phyloP scores from a whole-genome alignment of 148 eudicot genomes.

The Chenopodium quinoa region DNA sequence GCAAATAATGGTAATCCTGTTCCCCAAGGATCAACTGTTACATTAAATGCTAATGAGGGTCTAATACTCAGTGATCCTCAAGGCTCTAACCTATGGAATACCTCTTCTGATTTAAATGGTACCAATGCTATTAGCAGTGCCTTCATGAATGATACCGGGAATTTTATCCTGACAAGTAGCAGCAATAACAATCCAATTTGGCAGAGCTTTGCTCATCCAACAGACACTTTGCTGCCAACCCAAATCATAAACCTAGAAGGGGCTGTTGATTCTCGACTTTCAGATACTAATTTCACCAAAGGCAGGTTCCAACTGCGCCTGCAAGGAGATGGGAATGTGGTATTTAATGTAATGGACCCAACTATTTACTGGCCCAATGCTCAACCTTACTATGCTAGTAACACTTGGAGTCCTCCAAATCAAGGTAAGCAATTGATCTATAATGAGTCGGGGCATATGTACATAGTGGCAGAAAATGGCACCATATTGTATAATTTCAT shows the following conservation, averaged over 20 bases:
- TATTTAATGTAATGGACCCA: constrained; percentile 27
- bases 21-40: constrained; percentile 34
- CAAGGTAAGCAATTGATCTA: constrained; percentile 27
- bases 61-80: constrained; percentile 40
- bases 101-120: constrained; percentile 1
- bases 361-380: constrained; percentile 13
- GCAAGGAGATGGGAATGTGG: constrained; percentile 33
- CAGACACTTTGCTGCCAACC: constrained; percentile 44
- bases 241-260: constrained; percentile 28
- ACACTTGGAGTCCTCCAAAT: not conserved
- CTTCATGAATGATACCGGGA: constrained; percentile 49
- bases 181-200: constrained; percentile 20
- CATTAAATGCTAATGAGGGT: constrained; percentile 30
- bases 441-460: constrained; percentile 23
- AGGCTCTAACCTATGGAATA: constrained; percentile 32
- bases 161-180: constrained; percentile 25
- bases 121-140: constrained; percentile 17
- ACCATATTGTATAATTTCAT: not conserved
- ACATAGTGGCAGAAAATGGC: constrained; percentile 22
- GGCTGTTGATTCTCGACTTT: constrained; percentile 21
- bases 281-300: constrained; percentile 31
- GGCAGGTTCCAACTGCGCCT: constrained; percentile 40
- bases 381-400: constrained; percentile 27
- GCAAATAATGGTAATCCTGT: constrained; percentile 30
- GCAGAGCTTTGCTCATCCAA: constrained; percentile 49